These are phyloP conservation scores for Haematococcus sp. DNA, from an alignment of 139 green algal species.

Conservation along the genomic window DNA sequence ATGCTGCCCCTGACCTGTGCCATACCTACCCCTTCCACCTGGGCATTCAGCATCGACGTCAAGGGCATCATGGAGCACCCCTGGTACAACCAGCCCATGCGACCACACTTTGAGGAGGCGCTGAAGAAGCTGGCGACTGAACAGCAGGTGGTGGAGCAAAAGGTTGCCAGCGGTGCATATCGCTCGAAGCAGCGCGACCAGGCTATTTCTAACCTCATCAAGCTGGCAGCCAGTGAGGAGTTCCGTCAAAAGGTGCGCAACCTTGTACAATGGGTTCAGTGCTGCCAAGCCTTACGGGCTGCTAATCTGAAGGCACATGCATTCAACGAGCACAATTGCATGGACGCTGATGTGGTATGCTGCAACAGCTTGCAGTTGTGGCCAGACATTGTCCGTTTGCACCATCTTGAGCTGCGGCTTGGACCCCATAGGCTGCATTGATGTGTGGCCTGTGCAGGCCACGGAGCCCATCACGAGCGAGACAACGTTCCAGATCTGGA, in stretches of 20 bases:
- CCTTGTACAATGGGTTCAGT: neutral
- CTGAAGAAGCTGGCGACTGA: constrained; percentile 40
- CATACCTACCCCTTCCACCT: too few species aligned
- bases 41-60: constrained; percentile 18
- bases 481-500: constrained; percentile 29
- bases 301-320: too few species aligned
- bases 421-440: too few species aligned
- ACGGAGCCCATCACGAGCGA: constrained; percentile 21
- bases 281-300: too few species aligned
- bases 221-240: constrained; percentile 40
- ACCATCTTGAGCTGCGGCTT: too few species aligned
- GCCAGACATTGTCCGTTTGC: too few species aligned
- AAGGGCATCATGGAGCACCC: constrained; percentile 39
- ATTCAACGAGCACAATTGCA: too few species aligned
- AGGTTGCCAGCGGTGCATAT: constrained; percentile 27
- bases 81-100: constrained; percentile 47
- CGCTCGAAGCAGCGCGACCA: constrained; percentile 43
- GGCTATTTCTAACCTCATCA: constrained; percentile 47
- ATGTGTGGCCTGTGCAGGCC: constrained; percentile 7
- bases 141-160: constrained; percentile 29
- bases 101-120: constrained; percentile 33
- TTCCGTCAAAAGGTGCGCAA: constrained; percentile 29
- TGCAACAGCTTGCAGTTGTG: too few species aligned
- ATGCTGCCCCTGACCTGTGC: too few species aligned
- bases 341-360: neutral